phyloP scores from a whole-genome alignment of 345 rosid species.

The Capsella bursapastoris region DNA sequence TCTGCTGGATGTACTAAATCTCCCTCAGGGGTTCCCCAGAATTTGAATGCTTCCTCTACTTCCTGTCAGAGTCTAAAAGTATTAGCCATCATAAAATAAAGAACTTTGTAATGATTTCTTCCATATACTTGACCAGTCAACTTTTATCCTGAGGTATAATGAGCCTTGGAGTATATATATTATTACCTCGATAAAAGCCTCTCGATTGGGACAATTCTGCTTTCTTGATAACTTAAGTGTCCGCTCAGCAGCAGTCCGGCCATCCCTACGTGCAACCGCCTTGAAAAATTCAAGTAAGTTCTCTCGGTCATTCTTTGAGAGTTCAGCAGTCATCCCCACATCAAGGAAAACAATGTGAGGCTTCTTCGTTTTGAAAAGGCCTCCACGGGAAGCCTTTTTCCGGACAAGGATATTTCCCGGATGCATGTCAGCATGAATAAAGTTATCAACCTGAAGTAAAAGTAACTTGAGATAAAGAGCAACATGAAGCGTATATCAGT shows the following conservation, averaged over 20 bases:
- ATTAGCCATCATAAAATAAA: slow-evolving; percentile 21
- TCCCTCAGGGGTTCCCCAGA: slow-evolving; percentile 94
- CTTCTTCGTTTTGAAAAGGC: slow-evolving; percentile 76
- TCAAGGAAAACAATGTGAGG: slow-evolving; percentile 95
- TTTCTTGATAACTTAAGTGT: slow-evolving; percentile 74
- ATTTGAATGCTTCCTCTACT: slow-evolving; percentile 76
- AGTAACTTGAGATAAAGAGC: slow-evolving; percentile 10
- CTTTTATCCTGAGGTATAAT: background rate
- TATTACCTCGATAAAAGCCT: slow-evolving; percentile 75
- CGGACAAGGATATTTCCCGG: slow-evolving; percentile 97
- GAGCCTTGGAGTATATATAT: background rate
- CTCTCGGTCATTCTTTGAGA: slow-evolving; percentile 73
- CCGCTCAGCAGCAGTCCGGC: slow-evolving; percentile 80
- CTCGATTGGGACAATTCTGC: slow-evolving; percentile 89
- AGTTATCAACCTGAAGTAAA: slow-evolving; percentile 85
- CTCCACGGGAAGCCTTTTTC: slow-evolving; percentile 64
- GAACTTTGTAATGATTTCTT: background rate
- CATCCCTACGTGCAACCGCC: slow-evolving; percentile 89
- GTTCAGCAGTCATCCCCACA: slow-evolving; percentile 99
- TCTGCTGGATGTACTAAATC: slow-evolving; percentile 92
- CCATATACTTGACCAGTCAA: background rate
- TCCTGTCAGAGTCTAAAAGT: slow-evolving; percentile 57
- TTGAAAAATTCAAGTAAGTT: slow-evolving; percentile 84
- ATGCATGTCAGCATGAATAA: slow-evolving; percentile 99
- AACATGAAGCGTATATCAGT: slow-evolving; percentile 5